These are phyloP conservation scores for Bauhinia variegata DNA, from an alignment of 306 rosid genomes.

Conservation along the genomic window DNA sequence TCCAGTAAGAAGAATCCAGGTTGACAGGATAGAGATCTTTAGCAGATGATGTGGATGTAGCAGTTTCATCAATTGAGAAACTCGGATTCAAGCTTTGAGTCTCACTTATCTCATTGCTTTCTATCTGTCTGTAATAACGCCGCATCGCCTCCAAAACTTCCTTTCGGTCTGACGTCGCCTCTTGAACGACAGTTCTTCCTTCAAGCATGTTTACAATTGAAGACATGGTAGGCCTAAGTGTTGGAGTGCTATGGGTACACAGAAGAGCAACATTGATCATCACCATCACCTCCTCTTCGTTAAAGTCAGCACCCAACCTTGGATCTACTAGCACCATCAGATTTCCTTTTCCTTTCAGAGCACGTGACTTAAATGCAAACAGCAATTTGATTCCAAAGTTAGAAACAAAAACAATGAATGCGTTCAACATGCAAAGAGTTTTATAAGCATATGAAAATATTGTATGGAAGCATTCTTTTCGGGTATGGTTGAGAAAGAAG, in stretches of 20 bases:
- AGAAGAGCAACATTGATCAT: conserved; percentile 50
- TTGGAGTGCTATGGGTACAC: conserved; percentile 42
- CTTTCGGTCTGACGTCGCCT: not conserved
- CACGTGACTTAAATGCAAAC: conserved; percentile 35
- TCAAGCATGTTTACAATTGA: conserved; percentile 41
- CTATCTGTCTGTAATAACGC: not conserved
- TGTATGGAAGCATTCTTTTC: too few relatives aligned
- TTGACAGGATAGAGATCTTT: too few relatives aligned
- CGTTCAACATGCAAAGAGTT: too few relatives aligned
- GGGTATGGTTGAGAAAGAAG: too few relatives aligned
- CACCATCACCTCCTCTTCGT: conserved; percentile 36
- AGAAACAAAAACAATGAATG: too few relatives aligned
- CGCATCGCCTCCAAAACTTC: conserved; percentile 11
- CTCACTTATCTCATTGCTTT: not conserved
- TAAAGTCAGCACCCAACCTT: conserved; percentile 41
- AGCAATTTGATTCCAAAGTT: too few relatives aligned
- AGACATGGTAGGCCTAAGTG: conserved; percentile 49
- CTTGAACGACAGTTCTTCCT: conserved; percentile 30
- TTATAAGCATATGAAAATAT: too few relatives aligned
- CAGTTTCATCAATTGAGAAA: too few relatives aligned
- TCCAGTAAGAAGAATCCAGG: too few relatives aligned
- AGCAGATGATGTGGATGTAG: too few relatives aligned
- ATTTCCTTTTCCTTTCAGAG: conserved; percentile 36
- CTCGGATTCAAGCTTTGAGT: conserved; percentile 4
- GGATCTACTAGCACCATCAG: conserved; percentile 51